Percentiles rank a stretch among this genome's conserved stretches.
These are phyloP conservation scores for Daldinia sp. DNA, from an alignment of 2,329 filamentous ascomycete genomes.

Conservation along the genomic window DNA sequence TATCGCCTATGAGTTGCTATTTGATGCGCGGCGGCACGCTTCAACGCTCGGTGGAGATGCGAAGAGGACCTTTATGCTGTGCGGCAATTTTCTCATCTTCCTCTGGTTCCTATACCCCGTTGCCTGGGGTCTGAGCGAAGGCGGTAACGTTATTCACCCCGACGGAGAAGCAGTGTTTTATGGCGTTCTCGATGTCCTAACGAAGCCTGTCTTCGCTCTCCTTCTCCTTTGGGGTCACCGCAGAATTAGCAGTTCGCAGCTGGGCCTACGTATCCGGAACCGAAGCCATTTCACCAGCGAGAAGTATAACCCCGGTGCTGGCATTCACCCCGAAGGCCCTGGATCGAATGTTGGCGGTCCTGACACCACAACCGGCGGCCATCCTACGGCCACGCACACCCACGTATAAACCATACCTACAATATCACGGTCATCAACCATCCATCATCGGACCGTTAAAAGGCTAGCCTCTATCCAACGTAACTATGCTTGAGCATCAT, in stretches of 20 bases:
- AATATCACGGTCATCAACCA: neutral
- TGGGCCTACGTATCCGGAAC: conserved; percentile 59
- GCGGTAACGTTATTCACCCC: conserved; percentile 70
- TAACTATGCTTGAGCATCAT: neutral
- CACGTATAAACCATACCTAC: conserved; percentile 4
- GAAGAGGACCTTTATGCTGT: conserved; percentile 60
- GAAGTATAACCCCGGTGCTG: conserved; percentile 34
- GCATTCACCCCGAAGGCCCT: conserved; percentile 33
- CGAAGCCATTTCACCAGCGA: conserved; percentile 35
- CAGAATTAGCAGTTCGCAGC: conserved; percentile 63
- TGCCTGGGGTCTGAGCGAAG: conserved; percentile 69
- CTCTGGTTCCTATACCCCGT: conserved; percentile 73
- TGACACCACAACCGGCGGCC: conserved; percentile 2
- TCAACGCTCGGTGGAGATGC: conserved; percentile 61
- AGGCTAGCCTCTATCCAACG: too few relatives aligned
- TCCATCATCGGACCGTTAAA: neutral
- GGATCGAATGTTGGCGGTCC: conserved; percentile 29
- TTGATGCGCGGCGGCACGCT: conserved; percentile 64
- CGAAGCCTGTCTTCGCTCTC: conserved; percentile 70
- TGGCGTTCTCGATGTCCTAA: conserved; percentile 69
- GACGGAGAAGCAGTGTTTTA: conserved; percentile 76
- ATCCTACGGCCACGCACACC: conserved; percentile 2
- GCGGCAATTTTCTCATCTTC: conserved; percentile 65
- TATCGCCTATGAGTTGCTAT: conserved; percentile 66
- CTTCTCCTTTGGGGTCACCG: conserved; percentile 70